Evolutionary conservation across 2,329 filamentous ascomycete species (phyloP), one percentile per base, ranked within the genome.

Genomic region (Immersiporthe knoxdaviesiana): DNA sequence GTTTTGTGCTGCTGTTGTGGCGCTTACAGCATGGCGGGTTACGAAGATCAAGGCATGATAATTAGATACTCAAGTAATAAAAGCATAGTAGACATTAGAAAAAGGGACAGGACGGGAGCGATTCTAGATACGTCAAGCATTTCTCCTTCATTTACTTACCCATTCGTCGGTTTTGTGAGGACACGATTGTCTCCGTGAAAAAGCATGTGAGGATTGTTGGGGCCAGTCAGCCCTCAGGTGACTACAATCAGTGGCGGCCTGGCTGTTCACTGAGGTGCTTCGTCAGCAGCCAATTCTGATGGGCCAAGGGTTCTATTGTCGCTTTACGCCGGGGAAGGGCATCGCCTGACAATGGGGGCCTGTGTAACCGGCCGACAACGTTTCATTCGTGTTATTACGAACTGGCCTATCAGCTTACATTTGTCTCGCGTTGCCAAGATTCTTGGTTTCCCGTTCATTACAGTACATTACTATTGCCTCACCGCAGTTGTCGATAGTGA

Each of bases 1-100:
- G 2, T 21, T 37, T 50, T 61, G 65, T 41, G 35, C 27, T 21
- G 11, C 30, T 11, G 3, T 61, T 21, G 56, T 56, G 5, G 11
- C 18, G 30, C 30, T 30, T 60, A 30, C 12, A 10, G 65, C 65
- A 61, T 67, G 65, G 65, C 39, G 44, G 27, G 7, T 67, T 14
- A 67, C 65, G 14, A 56, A 32, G 24, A 30, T 30, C 14, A 56
- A 56, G 52, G 52, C 27, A 56, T 56, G 14, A 56, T 56, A 16
- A 24, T 54, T 27, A n/a, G n/a, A n/a, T n/a, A n/a, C n/a, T n/a
- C n/a, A n/a, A n/a, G 12, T 54, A 54, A 47, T 47, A 5, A 16
- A 24, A 27, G 50, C 50, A 54, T 4, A 35, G 8, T 54, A 54
- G n/a, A 27, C 10, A 50, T 54, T 35, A 35, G 35, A 35, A 54